Base-by-base conservation (phyloP, 768 basidiomycete genomes). In the Coprinopsis marcescibilis region DNA sequence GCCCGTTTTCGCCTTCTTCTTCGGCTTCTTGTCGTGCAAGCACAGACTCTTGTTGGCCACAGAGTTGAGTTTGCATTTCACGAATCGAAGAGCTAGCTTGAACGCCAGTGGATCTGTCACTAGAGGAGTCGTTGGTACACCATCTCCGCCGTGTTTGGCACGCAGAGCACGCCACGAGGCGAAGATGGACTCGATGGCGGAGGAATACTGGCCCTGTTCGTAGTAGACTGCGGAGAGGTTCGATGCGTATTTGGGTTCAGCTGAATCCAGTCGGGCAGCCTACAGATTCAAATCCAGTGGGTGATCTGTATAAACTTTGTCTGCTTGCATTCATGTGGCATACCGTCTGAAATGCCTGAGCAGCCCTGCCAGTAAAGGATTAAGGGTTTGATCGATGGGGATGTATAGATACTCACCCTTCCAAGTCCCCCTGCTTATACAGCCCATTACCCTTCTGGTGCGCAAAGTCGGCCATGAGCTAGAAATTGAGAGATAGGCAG, bases 181-280 rank as follows among this genome's bases (percentile, higher is more conserved):
- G 24, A 35, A 38, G 47, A 52, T 47, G 21, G 41, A 13, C 7
- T 48, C 41, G 25, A 55, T 49, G 42, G 47, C 43, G 12, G 46
- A 39, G n/a, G 35, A 36, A 32, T 60, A 57, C 7, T 40, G 45
- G 1, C 56, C 59, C 24, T 50, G 51, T 23, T 58, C 57, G 36
- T 54, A 60, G 14, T 51, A 39, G 2, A 51, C 57, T 4, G 59
- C 59, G 14, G 55, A 56, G 3, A 57, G 54, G 36, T 60, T 60
- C 15, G 59, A 57, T 1, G 55, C 40, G 38, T 57, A 57, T 34
- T 57, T 57, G 2, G 55, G 52, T 34, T 57, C 58, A 17, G 29
- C 4, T 13, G 45, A 36, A 21, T 55, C 50, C 4, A 55, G 36
- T 26, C 30, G 40, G n/a, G 46, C 36, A 3, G 54, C 56, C 56